phyloP scores from a whole-genome alignment of 306 rosid genomes.

The Castanea crenata region DNA sequence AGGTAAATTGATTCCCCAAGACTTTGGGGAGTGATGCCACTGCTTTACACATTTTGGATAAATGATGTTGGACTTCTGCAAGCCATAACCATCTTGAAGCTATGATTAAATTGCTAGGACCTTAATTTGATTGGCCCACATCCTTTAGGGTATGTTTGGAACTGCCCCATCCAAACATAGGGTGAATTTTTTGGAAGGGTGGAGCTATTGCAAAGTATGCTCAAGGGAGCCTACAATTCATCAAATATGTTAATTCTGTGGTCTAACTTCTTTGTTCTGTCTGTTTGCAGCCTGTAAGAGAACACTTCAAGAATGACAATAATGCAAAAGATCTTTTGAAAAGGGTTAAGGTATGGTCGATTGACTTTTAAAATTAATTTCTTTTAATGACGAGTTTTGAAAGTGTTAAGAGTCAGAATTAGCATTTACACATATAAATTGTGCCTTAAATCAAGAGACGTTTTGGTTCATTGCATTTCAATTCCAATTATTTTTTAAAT shows the following conservation, averaged over 20 bases:
- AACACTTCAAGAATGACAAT: constrained; percentile 64
- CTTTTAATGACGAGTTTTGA: neutral
- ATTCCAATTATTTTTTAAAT: too few relatives aligned
- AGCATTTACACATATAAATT: neutral
- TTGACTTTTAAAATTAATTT: neutral
- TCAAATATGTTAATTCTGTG: neutral
- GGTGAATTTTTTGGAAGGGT: too few relatives aligned
- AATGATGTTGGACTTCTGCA: neutral
- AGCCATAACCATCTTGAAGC: neutral
- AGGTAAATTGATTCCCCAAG: too few relatives aligned
- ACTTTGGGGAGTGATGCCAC: neutral
- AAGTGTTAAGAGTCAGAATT: neutral
- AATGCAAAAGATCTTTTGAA: constrained; percentile 67
- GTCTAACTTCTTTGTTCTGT: constrained; percentile 17
- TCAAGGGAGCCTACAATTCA: neutral
- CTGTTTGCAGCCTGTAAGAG: constrained; percentile 69
- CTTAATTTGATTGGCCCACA: neutral
- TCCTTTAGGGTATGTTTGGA: too few relatives aligned
- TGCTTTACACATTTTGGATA: neutral
- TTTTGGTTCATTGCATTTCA: neutral
- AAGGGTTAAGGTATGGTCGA: constrained; percentile 63
- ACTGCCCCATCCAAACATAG: neutral
- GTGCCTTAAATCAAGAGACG: neutral
- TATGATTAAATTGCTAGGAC: neutral
- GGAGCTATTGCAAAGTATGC: neutral